Base-by-base conservation (phyloP, 495 filamentous ascomycete genomes). In the Oidiodendron maius region DNA sequence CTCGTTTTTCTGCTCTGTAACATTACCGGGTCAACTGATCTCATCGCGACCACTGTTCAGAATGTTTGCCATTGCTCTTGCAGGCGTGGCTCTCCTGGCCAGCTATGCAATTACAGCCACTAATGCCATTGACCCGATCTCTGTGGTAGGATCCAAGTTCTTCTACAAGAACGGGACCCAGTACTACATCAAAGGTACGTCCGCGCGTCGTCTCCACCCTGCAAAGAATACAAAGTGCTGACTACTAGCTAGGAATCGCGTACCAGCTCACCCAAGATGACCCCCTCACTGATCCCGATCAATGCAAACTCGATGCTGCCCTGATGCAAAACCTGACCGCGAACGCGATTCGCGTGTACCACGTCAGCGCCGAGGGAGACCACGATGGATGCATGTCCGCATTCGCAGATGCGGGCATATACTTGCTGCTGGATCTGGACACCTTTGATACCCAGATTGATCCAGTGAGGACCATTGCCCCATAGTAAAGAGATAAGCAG, bases 321-420 rank as follows among this genome's bases (percentile, higher is more conserved):
- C 74, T 87, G 45, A 95, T 95, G 89, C 68, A 86, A 58, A 77
- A 80, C 28, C 64, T 95, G 39, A 87, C 87, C 47, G 74, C 86
- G 64, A 95, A 95, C 61, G 71, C 84, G 16, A 91, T 95, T 59
- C 87, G 89, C 37, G 86, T 94, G 37, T 95, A 95, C 65, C 89
- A 94, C 60, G 89, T 94, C 45, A 84, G 91, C 55, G 61, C 86
- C 3, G 59, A 61, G 15, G 76, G 58, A 22, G 72, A 91, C 56
- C 89, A 95, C 64, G 64, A 75, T 47, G 84, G 74, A 23, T 88
- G 84, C 64, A 87, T 89, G 83, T 67, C 64, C 11, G 80, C 75
- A 12, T 80, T 89, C 61, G 76, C 72, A 16, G 71, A 82, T 55
- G 78, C 75, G 20, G 85, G 89, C 22, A 93, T 95, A 60, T 91